These are phyloP conservation scores for Choricystis sp. DNA, from an alignment of 139 green algal genomes.

Conservation along the genomic window DNA sequence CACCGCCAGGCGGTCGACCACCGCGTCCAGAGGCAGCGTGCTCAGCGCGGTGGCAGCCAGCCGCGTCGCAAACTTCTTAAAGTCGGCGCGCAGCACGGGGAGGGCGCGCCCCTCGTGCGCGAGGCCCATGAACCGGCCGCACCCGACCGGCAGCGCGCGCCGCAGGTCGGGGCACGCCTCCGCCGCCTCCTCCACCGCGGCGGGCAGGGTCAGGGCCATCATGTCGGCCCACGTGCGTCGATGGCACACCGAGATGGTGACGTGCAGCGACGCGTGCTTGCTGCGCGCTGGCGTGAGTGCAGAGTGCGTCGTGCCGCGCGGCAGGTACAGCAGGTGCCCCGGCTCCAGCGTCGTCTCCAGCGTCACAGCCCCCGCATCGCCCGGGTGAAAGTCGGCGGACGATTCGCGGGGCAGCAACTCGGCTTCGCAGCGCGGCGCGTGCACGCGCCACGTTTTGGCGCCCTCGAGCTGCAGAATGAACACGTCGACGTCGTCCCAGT, in stretches of 20 bases:
- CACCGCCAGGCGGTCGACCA: slow-evolving; percentile 17
- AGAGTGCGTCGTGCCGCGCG: slow-evolving; percentile 35
- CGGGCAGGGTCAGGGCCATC: slow-evolving; percentile 23
- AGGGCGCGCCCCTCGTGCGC: slow-evolving; percentile 3
- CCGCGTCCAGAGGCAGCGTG: slow-evolving; percentile 11
- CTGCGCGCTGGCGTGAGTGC: slow-evolving; percentile 14
- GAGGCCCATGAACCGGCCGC: slow-evolving; percentile 1
- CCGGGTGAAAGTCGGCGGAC: slow-evolving; percentile 22
- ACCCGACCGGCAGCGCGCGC: slow-evolving; percentile 16
- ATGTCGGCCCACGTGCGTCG: slow-evolving; percentile 32
- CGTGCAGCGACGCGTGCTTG: slow-evolving; percentile 40
- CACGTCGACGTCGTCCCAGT: slow-evolving; percentile 72
- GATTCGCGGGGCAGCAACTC: slow-evolving; percentile 27
- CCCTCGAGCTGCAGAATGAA: slow-evolving; percentile 65
- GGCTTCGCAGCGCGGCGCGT: slow-evolving; percentile 17
- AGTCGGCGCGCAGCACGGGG: not conserved
- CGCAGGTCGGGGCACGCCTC: slow-evolving; percentile 22
- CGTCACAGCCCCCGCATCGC: slow-evolving; percentile 24
- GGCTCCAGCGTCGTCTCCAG: slow-evolving; percentile 32
- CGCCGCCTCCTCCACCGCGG: slow-evolving; percentile 21
- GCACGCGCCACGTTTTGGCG: slow-evolving; percentile 57
- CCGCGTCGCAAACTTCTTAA: not conserved
- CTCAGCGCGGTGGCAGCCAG: not conserved
- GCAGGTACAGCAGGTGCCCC: slow-evolving; percentile 60
- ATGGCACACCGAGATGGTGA: slow-evolving; percentile 54